Evolutionary conservation across 1,284 basidiomycete genomes (phyloP), one percentile per base, ranked within the genome.

Genomic region (Dichomitus squalens): DNA sequence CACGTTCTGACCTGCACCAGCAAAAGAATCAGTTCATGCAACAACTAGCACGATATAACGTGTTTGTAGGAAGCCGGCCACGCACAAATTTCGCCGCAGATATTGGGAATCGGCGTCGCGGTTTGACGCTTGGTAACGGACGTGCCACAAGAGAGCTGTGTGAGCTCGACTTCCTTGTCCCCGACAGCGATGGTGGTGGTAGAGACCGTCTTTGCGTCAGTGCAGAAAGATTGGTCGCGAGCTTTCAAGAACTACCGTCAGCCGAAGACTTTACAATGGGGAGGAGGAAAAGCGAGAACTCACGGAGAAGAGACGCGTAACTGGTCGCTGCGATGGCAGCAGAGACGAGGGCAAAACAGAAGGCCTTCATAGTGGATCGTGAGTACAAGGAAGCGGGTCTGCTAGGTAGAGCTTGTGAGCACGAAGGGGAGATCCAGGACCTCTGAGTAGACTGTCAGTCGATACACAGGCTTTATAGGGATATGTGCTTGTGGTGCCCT

Each of bases 61-160:
- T 21, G 14, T n/a, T 16, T 3, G 18, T 33, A 7, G 27, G 16
- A 44, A 21, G 21, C 29, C 33, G 29, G 23, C 7, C 4, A 60
- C 63, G 29, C 39, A 66, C 63, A 66, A 23, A 62, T 40, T 39
- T 56, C 58, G 21, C 56, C 53, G 29, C 65, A 67, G 27, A 64
- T 64, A 46, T 67, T 46, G 11, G 43, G 21, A 0, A 59, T 53
- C 16, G 55, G 40, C 3, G 47, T 14, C 20, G 59, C 40, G 20
- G 41, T n/a, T 7, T 56, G 35, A 23, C 49, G 25, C 46, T 40
- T 34, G 21, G 20, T 33, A 11, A 25, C 36, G n/a, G 25, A 8
- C 20, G 31, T 41, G 50, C 20, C 58, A 50, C 66, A 67, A 29
- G 53, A 34, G 55, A 65, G 57, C 34, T 61, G 64, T n/a, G 57